These are phyloP conservation scores for Melaleuca quinquenervia DNA, from an alignment of 345 rosid species.

Conservation along the genomic window DNA sequence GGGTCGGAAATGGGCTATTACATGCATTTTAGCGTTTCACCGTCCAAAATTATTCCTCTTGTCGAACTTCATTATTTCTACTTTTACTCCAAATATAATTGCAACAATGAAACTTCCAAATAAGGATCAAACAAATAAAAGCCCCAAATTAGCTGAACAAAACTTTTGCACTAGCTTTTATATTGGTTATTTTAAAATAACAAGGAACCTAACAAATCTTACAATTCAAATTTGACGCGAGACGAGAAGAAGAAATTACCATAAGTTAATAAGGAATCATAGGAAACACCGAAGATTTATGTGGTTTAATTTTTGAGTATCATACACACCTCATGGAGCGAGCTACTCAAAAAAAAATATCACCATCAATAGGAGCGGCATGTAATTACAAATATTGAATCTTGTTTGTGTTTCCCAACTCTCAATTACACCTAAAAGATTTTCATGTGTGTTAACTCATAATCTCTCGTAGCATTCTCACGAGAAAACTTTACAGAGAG, in stretches of 20 bases:
- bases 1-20: too few relatives aligned
- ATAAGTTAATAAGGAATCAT: background rate
- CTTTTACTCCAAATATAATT: background rate
- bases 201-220: background rate
- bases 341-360: accelerated
- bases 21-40: background rate
- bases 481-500: background rate
- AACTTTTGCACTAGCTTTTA: background rate
- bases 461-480: background rate
- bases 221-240: background rate
- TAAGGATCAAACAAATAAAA: background rate
- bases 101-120: background rate
- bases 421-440: background rate
- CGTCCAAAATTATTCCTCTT: background rate
- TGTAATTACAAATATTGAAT: background rate
- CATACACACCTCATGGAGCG: accelerated
- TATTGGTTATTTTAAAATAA: accelerated
- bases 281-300: background rate
- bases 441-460: background rate
- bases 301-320: accelerated
- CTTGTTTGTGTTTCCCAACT: background rate
- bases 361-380: background rate
- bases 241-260: background rate
- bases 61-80: background rate
- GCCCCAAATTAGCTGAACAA: background rate